These are phyloP conservation scores for Pichia kudriavzevii DNA, from an alignment of 1,139 yeast genomes.

Conservation along the genomic window DNA sequence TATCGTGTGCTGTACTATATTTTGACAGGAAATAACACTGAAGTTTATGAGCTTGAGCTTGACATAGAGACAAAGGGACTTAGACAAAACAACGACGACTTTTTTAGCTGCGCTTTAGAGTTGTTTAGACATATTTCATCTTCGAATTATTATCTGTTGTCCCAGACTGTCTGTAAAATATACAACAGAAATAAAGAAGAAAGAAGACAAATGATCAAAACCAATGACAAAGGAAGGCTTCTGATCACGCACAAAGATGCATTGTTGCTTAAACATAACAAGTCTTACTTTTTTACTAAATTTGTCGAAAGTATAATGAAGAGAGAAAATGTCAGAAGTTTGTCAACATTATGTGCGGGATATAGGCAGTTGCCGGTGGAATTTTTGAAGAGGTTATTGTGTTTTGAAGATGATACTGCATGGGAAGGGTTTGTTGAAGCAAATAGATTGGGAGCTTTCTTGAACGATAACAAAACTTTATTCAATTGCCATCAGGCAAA, in stretches of 20 bases:
- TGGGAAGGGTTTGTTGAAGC: slow-evolving; percentile 34
- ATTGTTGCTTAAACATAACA: slow-evolving; percentile 17
- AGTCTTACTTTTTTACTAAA: slow-evolving; percentile 21
- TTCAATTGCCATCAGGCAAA: slow-evolving; percentile 44
- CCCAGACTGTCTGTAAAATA: slow-evolving; percentile 9
- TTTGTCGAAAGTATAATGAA: slow-evolving; percentile 22
- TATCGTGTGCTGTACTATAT: slow-evolving; percentile 73
- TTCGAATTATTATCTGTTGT: slow-evolving; percentile 41
- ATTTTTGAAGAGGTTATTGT: slow-evolving; percentile 42
- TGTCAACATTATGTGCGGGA: slow-evolving; percentile 51
- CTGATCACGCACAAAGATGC: slow-evolving; percentile 7
- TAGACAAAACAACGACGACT: slow-evolving; percentile 23
- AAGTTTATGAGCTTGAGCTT: slow-evolving; percentile 34
- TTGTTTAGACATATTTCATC: slow-evolving; percentile 36
- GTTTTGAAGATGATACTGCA: slow-evolving; percentile 29
- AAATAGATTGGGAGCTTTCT: slow-evolving; percentile 34
- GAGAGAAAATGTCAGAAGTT: slow-evolving; percentile 49
- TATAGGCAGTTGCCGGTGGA: slow-evolving; percentile 48
- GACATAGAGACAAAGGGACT: slow-evolving; percentile 22
- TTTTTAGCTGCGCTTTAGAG: slow-evolving; percentile 37
- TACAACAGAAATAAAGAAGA: slow-evolving; percentile 3
- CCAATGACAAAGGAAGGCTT: slow-evolving; percentile 9
- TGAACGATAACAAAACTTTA: slow-evolving; percentile 28
- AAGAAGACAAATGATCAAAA: slow-evolving; percentile 1
- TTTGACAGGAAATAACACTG: slow-evolving; percentile 62